A percentile compares a stretch with the other conserved stretches of the same genome.
These are phyloP conservation scores for Arthrobotrys megalospora DNA, from an alignment of 2,329 filamentous ascomycete genomes.

Conservation along the genomic window DNA sequence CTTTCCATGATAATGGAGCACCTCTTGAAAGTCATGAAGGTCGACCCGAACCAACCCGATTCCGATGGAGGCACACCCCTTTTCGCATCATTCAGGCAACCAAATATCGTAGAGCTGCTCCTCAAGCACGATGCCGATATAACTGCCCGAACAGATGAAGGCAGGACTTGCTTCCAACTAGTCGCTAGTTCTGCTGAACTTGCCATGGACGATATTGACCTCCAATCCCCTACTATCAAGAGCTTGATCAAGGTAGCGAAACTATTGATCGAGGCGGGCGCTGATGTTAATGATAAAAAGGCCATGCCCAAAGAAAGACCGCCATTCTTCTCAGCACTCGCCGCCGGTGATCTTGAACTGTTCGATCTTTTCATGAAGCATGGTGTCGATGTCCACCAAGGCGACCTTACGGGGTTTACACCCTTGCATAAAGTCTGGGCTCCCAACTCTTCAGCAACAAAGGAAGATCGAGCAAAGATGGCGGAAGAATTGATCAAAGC, in stretches of 20 bases:
- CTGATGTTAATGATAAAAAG: slow-evolving; percentile 45
- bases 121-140: slow-evolving; percentile 45
- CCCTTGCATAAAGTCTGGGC: slow-evolving; percentile 44
- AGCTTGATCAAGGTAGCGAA: slow-evolving; percentile 27
- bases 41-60: slow-evolving; percentile 33
- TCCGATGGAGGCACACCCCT: slow-evolving; percentile 37
- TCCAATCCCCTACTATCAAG: slow-evolving; percentile 25
- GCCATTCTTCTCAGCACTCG: slow-evolving; percentile 38
- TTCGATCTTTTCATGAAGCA: slow-evolving; percentile 53
- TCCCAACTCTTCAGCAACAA: slow-evolving; percentile 25
- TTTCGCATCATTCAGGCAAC: slow-evolving; percentile 19
- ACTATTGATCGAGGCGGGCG: slow-evolving; percentile 41
- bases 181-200: slow-evolving; percentile 28
- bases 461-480: slow-evolving; percentile 42
- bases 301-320: slow-evolving; percentile 41
- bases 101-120: slow-evolving; percentile 38
- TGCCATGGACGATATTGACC: slow-evolving; percentile 36
- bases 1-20: slow-evolving; percentile 47
- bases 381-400: slow-evolving; percentile 24
- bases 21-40: slow-evolving; percentile 24
- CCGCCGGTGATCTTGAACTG: slow-evolving; percentile 33
- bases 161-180: slow-evolving; percentile 35
- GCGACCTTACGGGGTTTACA: slow-evolving; percentile 26
- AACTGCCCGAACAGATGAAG: background rate
- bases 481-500: slow-evolving; percentile 49